Conservation (phyloP, 129 eudicot genomes). For the Apium graveolens region DNA sequence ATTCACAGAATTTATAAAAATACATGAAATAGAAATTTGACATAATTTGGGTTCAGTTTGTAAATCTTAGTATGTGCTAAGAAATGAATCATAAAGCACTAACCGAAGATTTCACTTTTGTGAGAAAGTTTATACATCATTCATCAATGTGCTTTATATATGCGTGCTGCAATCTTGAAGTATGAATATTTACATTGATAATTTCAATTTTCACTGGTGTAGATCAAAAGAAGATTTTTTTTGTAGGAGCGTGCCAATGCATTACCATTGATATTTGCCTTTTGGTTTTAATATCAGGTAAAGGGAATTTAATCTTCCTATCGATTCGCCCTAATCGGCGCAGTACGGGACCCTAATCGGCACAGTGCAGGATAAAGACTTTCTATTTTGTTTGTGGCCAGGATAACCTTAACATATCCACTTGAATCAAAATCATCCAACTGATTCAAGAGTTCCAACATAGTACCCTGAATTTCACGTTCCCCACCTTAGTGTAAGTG, state of each 20-base stretch:
- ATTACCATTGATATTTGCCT: slow-evolving; percentile 74
- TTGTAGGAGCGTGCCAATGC: neutral
- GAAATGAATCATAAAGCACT: too few species aligned
- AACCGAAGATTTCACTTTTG: too few species aligned
- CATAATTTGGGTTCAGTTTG: too few species aligned
- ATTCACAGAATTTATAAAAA: too few species aligned
- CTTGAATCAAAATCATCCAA: slow-evolving; percentile 95
- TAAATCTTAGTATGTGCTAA: too few species aligned
- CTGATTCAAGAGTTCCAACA: slow-evolving; percentile 92
- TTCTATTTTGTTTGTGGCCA: slow-evolving; percentile 90
- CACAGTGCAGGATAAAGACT: slow-evolving; percentile 93
- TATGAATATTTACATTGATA: slow-evolving; percentile 49
- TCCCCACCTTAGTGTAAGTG: slow-evolving; percentile 88
- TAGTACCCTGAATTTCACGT: slow-evolving; percentile 95
- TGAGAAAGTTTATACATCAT: too few species aligned
- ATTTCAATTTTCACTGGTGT: neutral
- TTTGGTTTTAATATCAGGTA: slow-evolving; percentile 85
- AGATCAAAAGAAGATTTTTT: neutral
- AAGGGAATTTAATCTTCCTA: slow-evolving; percentile 94
- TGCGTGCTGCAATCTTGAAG: slow-evolving; percentile 54
- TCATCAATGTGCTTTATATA: too few species aligned
- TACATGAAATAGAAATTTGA: too few species aligned
- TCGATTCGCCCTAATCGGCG: slow-evolving; percentile 94
- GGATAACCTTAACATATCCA: slow-evolving; percentile 88
- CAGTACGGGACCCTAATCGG: too few species aligned